Conservation (phyloP, 2,329 filamentous ascomycete species). For the Aspergillus sojae region DNA sequence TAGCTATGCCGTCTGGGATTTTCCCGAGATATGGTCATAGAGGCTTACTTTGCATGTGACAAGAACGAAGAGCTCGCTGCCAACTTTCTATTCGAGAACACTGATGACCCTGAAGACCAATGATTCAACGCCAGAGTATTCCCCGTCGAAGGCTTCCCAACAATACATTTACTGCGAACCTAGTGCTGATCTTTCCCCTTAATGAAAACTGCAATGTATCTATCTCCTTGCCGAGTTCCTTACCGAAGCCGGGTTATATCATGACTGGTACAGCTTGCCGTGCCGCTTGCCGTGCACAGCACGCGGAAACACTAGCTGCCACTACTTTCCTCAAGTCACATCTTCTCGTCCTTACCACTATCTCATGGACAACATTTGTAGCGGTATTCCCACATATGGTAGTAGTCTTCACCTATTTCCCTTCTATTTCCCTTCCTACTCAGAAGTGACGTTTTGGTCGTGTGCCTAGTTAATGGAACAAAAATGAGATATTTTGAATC, state of each 20-base stretch:
- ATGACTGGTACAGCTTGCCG: neutral
- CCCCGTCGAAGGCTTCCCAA: neutral
- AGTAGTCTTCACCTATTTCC: neutral
- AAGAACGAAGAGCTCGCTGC: slow-evolving; percentile 99
- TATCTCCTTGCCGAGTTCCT: slow-evolving; percentile 10
- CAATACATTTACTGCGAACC: slow-evolving; percentile 2
- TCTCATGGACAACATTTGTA: slow-evolving; percentile 13
- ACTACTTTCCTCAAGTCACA: neutral
- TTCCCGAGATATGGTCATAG: slow-evolving; percentile 87
- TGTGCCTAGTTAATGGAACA: slow-evolving; percentile 36
- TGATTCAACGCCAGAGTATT: slow-evolving; percentile 17
- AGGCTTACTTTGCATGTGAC: slow-evolving; percentile 98
- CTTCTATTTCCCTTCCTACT: slow-evolving; percentile 7
- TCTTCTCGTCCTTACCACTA: neutral
- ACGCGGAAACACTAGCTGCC: neutral
- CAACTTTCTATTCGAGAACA: slow-evolving; percentile 97
- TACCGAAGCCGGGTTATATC: neutral
- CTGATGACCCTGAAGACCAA: slow-evolving; percentile 69
- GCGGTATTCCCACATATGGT: slow-evolving; percentile 19
- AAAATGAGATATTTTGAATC: slow-evolving; percentile 19
- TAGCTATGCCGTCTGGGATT: slow-evolving; percentile 93
- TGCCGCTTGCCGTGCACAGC: neutral
- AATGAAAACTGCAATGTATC: slow-evolving; percentile 21
- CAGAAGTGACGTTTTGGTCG: slow-evolving; percentile 26
- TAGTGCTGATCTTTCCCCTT: slow-evolving; percentile 15